Base-by-base conservation (phyloP, 768 basidiomycete species). In the Clitopilus passeckerianus region DNA sequence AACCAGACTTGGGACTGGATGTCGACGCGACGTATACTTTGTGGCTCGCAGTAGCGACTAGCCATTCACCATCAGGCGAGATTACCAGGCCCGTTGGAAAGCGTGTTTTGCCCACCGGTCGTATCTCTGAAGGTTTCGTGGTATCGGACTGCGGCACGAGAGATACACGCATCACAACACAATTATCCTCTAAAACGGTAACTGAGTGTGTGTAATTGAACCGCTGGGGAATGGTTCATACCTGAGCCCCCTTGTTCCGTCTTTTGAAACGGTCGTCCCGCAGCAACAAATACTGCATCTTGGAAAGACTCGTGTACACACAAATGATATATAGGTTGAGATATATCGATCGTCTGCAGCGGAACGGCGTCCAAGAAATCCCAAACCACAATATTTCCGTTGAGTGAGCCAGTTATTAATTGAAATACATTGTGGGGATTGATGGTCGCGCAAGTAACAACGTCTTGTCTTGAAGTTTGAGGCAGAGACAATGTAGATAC, bases 321-420 rank as follows among this genome's bases (percentile, higher is more conserved):
- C 57, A 95, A 73, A 65, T 83, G 80, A 62, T 84, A 81, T 64
- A 95, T 86, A 14, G 89, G 85, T 60, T 89, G 83, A 27, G 79
- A 79, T 46, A 93, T 67, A 59, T 84, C 79, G 62, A 97, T 82
- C 1, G 87, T 91, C 61, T 86, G 85, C 60, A 98, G 75, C 10
- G 97, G 74, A 7, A 80, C 77, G 5, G 87, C 94, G 60, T 97
- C 95, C 35, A 95, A 75, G 71, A 90, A 95, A 74, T 98, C 94
- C 97, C 97, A 99, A 23, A 97, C 75, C 69, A 91, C 84, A 62
- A 98, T 73, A 34, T 80, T 81, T n/a, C 95, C 96, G 64, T 94
- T 90, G 60, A 86, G 66, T 7, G 92, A 91, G 53, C 86, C 87
- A 10, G 93, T 93, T 63, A 98, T 85, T 63, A 99, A 73, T 71